Evolutionary conservation across 805 yeast genomes (phyloP).

Genomic region (Yarrowia sp.): DNA sequence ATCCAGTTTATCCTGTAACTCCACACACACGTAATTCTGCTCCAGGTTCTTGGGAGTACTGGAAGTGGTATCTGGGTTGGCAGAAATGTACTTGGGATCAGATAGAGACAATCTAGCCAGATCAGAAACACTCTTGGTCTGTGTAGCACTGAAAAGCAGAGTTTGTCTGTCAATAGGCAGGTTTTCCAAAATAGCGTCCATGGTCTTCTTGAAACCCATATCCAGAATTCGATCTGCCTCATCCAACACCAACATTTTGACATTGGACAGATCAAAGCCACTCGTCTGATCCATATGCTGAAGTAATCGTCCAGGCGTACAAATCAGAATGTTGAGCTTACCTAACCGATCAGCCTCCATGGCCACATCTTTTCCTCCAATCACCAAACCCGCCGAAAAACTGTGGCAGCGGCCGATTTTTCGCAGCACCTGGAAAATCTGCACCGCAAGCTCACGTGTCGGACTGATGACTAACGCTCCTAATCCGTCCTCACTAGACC

Average conservation of each 20-base stretch:
- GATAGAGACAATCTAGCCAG: constrained; percentile 74
- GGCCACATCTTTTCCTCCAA: constrained; percentile 87
- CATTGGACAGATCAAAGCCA: constrained; percentile 68
- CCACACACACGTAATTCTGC: constrained; percentile 73
- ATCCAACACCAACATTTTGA: constrained; percentile 78
- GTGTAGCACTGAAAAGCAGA: constrained; percentile 82
- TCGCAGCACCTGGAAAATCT: constrained; percentile 82
- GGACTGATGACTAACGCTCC: constrained; percentile 91
- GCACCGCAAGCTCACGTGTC: constrained; percentile 87
- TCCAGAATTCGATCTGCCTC: constrained; percentile 92
- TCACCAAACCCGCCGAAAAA: constrained; percentile 85
- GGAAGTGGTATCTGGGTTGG: constrained; percentile 40
- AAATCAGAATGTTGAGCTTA: constrained; percentile 75
- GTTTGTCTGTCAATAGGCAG: constrained; percentile 83
- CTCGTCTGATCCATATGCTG: constrained; percentile 91
- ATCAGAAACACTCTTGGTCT: constrained; percentile 76
- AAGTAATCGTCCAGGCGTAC: constrained; percentile 87
- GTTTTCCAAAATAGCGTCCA: constrained; percentile 76
- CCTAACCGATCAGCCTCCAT: constrained; percentile 79
- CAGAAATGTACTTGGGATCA: constrained; percentile 59
- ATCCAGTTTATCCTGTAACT: constrained; percentile 78
- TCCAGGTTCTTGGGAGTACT: constrained; percentile 82
- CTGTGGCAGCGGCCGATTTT: constrained; percentile 72
- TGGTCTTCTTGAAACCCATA: constrained; percentile 84
- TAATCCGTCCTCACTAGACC: constrained; percentile 82